Evolutionary conservation across 2,329 filamentous ascomycete species (phyloP), one percentile per base, ranked within the genome.

Genomic region (Fusarium succisae): DNA sequence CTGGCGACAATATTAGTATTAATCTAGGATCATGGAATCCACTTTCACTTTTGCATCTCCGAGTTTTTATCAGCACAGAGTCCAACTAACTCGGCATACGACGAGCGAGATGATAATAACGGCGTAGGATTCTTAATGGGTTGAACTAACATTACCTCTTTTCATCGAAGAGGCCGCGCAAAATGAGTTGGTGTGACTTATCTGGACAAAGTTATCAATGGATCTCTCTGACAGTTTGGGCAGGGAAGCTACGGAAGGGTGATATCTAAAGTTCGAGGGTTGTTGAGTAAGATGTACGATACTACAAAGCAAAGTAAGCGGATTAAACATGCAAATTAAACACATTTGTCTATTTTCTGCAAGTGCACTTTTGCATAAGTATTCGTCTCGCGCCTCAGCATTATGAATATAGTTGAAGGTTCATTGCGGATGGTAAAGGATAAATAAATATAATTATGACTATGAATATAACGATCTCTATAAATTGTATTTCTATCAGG

Each of bases 341-440:
- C 10, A 3, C 8, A 32, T 13, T 22, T 6, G 12, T n/a, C 22
- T 9, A n/a, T 32, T 30, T 1, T 10, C 22, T 32, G 8, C 0
- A 0, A 32, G 10, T 11, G 15, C 3, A n/a, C 7, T 30, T 10
- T 15, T 30, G 3, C 4, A 22, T n/a, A 4, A n/a, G 18, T 5
- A 5, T 22, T 15, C 7, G 8, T 11, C 7, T 15, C 13, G 22
- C 8, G 8, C 7, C 45, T 47, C 3, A 22, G 7, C 17, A 12
- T 26, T 5, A 7, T 47, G 26, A 9, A 14, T 24, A 24, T 4
- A 7, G 15, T 20, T 24, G 4, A 18, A 7, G n/a, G n/a, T 35
- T 11, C 0, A 20, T 15, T 2, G 0, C 39, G 3, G 2, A 18
- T 7, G 0, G 6, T 2, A 10, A 39, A 7, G 8, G 14, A 50